These are phyloP conservation scores for Colletotrichum lini DNA, from an alignment of 2,329 filamentous ascomycete genomes.

Conservation along the genomic window DNA sequence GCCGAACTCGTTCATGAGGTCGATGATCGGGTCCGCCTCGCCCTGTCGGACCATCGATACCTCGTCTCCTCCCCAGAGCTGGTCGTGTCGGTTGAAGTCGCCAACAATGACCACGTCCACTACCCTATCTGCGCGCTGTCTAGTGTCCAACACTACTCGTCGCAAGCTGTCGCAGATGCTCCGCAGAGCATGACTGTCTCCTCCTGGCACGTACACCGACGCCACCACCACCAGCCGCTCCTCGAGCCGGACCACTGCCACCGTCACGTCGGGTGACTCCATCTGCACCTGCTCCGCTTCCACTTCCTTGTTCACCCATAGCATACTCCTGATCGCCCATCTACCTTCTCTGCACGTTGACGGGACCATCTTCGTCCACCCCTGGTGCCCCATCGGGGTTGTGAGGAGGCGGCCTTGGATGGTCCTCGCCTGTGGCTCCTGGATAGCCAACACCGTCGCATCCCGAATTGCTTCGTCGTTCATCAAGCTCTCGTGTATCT, in stretches of 20 bases:
- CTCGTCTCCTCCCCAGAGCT: constrained; percentile 44
- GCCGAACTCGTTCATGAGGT: constrained; percentile 52
- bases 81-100: constrained; percentile 43
- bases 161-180: neutral
- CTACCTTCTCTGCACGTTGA: constrained; percentile 3
- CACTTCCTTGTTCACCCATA: constrained; percentile 40
- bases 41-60: constrained; percentile 48
- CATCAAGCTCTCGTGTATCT: too few relatives aligned
- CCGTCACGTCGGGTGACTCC: constrained; percentile 7
- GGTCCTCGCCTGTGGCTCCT: neutral
- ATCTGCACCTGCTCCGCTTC: neutral
- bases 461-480: too few relatives aligned
- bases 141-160: neutral
- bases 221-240: constrained; percentile 4
- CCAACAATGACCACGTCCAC: constrained; percentile 33
- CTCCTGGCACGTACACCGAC: neutral
- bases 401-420: neutral
- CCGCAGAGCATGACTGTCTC: neutral
- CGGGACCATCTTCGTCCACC: neutral
- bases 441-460: too few relatives aligned
- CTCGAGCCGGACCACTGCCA: neutral
- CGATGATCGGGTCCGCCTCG: constrained; percentile 53
- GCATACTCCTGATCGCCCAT: constrained; percentile 44
- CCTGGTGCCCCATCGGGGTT: too few relatives aligned
- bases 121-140: neutral